These are phyloP conservation scores for Blastomyces percursus DNA, from an alignment of 2,329 filamentous ascomycete genomes.

Conservation along the genomic window DNA sequence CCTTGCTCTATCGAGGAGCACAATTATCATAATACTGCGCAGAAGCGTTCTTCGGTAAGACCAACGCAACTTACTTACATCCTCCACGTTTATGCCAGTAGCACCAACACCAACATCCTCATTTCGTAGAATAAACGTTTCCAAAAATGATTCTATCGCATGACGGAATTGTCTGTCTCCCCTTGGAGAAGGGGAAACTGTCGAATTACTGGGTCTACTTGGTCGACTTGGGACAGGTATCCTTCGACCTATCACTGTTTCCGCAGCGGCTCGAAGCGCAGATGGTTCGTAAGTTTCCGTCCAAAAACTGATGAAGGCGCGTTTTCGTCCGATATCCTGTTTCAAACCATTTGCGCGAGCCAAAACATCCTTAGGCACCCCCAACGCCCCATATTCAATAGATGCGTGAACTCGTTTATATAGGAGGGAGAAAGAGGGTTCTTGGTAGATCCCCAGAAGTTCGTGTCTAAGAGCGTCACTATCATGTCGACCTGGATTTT, in stretches of 20 bases:
- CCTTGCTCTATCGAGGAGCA: slow-evolving; percentile 48
- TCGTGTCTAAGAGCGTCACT: slow-evolving; percentile 33
- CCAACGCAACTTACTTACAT: slow-evolving; percentile 36
- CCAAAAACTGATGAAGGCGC: slow-evolving; percentile 48
- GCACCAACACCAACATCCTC: slow-evolving; percentile 37
- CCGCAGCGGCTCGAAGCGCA: slow-evolving; percentile 42
- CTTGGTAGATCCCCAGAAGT: slow-evolving; percentile 46
- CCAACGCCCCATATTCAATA: slow-evolving; percentile 46
- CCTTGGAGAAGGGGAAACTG: slow-evolving; percentile 4
- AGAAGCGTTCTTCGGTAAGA: slow-evolving; percentile 47
- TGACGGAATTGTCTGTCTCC: slow-evolving; percentile 27
- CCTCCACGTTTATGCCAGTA: slow-evolving; percentile 19
- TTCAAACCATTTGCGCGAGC: slow-evolving; percentile 37
- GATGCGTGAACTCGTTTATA: slow-evolving; percentile 50
- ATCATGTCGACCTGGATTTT: slow-evolving; percentile 16
- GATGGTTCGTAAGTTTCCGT: slow-evolving; percentile 46
- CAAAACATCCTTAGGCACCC: slow-evolving; percentile 43
- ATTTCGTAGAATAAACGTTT: slow-evolving; percentile 48
- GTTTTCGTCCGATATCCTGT: slow-evolving; percentile 48
- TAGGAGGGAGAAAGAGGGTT: slow-evolving; percentile 39
- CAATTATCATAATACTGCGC: slow-evolving; percentile 49
- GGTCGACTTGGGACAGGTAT: slow-evolving; percentile 21
- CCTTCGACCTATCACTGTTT: slow-evolving; percentile 49
- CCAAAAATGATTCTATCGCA: slow-evolving; percentile 43
- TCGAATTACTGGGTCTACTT: slow-evolving; percentile 5